phyloP scores from a whole-genome alignment of 495 filamentous ascomycete genomes.

The Xylaria telfairii region DNA sequence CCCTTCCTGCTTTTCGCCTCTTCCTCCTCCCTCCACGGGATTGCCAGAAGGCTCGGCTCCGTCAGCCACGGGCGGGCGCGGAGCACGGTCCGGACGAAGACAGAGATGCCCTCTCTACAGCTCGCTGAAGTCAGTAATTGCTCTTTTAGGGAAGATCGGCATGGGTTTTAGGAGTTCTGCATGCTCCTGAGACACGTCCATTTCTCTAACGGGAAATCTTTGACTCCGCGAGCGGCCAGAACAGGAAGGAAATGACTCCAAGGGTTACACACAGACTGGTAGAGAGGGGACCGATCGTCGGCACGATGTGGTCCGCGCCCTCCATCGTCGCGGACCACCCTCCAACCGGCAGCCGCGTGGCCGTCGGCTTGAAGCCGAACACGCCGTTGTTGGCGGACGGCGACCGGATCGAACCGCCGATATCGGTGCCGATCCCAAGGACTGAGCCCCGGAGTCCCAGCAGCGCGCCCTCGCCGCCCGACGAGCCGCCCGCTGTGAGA shows the following conservation, averaged over 20 bases:
- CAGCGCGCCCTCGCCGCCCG: constrained; percentile 72
- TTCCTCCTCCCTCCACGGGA: constrained; percentile 63
- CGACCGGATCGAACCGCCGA: constrained; percentile 70
- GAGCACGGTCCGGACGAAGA: constrained; percentile 68
- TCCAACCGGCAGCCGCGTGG: constrained; percentile 60
- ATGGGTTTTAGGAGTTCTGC: no score
- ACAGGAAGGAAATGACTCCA: no score
- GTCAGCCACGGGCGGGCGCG: constrained; percentile 65
- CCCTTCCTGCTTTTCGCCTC: constrained; percentile 33
- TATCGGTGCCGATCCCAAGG: constrained; percentile 72
- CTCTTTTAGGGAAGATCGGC: no score
- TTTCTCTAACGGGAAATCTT: no score
- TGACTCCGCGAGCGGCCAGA: no score
- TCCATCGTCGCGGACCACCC: constrained; percentile 56
- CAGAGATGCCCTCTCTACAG: constrained; percentile 66
- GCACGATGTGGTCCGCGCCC: constrained; percentile 65
- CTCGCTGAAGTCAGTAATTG: no score
- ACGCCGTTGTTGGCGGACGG: constrained; percentile 70
- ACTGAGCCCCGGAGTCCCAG: constrained; percentile 62
- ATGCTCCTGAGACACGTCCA: no score
- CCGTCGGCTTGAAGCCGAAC: constrained; percentile 69
- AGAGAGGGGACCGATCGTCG: constrained; percentile 67
- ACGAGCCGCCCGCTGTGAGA: constrained; percentile 67
- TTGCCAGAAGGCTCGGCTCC: constrained; percentile 63
- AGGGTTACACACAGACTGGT: no score